These are phyloP conservation scores for Prunus kanzakura DNA, from an alignment of 306 rosid genomes.

Conservation along the genomic window DNA sequence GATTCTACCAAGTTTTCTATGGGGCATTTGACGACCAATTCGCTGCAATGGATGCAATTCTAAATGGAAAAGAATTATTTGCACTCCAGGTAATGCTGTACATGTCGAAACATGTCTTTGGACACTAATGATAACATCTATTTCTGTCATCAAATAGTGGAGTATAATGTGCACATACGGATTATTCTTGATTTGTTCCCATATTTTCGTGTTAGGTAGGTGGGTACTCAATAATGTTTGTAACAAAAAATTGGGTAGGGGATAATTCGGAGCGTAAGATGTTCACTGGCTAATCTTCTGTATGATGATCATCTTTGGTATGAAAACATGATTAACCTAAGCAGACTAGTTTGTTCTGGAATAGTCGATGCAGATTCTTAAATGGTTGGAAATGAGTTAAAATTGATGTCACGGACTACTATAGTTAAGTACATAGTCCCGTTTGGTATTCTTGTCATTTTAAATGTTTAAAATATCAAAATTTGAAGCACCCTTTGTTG, in stretches of 20 bases:
- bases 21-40: constrained; percentile 82
- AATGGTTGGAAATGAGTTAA: neutral
- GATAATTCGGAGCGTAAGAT: neutral
- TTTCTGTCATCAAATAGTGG: neutral
- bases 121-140: constrained; percentile 18
- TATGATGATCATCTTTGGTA: neutral
- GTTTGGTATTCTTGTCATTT: neutral
- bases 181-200: neutral
- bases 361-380: neutral
- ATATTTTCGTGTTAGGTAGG: neutral
- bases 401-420: neutral
- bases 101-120: constrained; percentile 26
- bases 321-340: neutral
- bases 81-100: constrained; percentile 62
- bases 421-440: neutral
- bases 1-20: constrained; percentile 72
- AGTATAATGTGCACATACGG: neutral
- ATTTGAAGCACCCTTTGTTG: neutral
- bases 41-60: constrained; percentile 81
- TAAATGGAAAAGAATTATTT: constrained; percentile 80
- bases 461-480: neutral
- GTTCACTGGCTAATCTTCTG: neutral
- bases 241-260: neutral
- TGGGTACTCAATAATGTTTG: neutral
- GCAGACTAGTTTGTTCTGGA: neutral